Evolutionary conservation across 2,329 filamentous ascomycete genomes (phyloP), one percentile per base, ranked within the genome.

Genomic region (Pezizomycotina sp.): DNA sequence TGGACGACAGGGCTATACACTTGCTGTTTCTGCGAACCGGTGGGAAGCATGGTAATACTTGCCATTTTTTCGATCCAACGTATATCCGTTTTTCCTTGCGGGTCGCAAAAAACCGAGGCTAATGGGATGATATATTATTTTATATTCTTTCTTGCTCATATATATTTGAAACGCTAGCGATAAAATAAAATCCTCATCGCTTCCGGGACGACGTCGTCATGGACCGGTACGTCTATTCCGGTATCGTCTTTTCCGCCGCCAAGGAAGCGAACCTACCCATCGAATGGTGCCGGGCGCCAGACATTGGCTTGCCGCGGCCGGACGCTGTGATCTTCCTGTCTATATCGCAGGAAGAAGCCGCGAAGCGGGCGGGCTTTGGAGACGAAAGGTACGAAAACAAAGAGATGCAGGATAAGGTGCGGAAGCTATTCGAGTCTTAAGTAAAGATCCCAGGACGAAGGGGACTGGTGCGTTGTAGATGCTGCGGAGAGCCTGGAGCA

Each of bases 211-310:
- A 72, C 0, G 66, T 98, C 20, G 64, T 98, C 24, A 74, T 86
- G 48, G 89, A 98, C 58, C 74, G 89, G 30, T 98, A 95, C 61
- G 92, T 91, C 56, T 86, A 92, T 62, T 89, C 79, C 13, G 89
- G 89, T 35, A 79, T 84, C 38, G 82, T 93, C 31, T 98, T 95
- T 61, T 82, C 76, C 15, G 81, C 82, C 0, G 86, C 89, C 3
- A 95, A 95, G 55, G 57, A 62, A 2, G 65, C 93, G 8, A 62
- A 68, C 0, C 62, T 93, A 0, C 59, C 67, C 0, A 38, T 44
- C 8, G 25, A 34, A 9, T 98, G 89, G 84, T 83, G 82, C 5
- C 74, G 80, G 48, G 67, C 73, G 10, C 81, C 84, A 1, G 89
- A 95, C 51, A 67, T 80, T 9, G 86, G 86, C 0, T 66, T 98